Percentiles rank a stretch among this genome's conserved stretches.
Conservation (phyloP, 306 rosid species). For the Prunus padus region DNA sequence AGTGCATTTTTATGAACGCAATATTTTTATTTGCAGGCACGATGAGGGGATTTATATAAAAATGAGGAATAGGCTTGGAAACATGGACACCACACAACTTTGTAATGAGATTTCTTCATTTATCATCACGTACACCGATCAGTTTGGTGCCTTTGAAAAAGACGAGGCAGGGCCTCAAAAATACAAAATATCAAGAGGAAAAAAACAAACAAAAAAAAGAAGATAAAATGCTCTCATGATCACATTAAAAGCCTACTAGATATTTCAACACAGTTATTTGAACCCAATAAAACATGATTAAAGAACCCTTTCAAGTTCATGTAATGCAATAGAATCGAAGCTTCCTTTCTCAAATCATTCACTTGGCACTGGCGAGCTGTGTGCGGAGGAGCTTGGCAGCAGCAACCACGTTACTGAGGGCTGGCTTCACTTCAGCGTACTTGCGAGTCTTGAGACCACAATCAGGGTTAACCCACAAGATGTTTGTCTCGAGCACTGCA, state of each 20-base stretch:
- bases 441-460: constrained; percentile 96
- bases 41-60: too few species aligned
- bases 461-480: constrained; percentile 95
- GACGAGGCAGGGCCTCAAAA: constrained; percentile 42
- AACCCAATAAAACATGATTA: constrained; percentile 34
- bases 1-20: too few species aligned
- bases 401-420: constrained; percentile 72
- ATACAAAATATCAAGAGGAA: constrained; percentile 29
- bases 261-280: constrained; percentile 49
- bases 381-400: constrained; percentile 85
- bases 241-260: constrained; percentile 35
- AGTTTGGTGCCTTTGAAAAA: constrained; percentile 22
- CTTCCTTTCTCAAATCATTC: constrained; percentile 26
- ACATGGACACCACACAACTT: not conserved
- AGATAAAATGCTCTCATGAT: constrained; percentile 37
- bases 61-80: not conserved
- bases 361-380: constrained; percentile 67
- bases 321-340: constrained; percentile 9
- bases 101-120: constrained; percentile 12
- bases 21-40: too few species aligned
- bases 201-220: not conserved
- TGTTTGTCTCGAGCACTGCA: constrained; percentile 89
- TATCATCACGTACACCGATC: constrained; percentile 4
- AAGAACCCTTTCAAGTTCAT: not conserved
- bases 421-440: constrained; percentile 82